These are phyloP conservation scores for Ampelocalamus luodianensis DNA, from an alignment of 176 grass and related monocot species.

Conservation along the genomic window DNA sequence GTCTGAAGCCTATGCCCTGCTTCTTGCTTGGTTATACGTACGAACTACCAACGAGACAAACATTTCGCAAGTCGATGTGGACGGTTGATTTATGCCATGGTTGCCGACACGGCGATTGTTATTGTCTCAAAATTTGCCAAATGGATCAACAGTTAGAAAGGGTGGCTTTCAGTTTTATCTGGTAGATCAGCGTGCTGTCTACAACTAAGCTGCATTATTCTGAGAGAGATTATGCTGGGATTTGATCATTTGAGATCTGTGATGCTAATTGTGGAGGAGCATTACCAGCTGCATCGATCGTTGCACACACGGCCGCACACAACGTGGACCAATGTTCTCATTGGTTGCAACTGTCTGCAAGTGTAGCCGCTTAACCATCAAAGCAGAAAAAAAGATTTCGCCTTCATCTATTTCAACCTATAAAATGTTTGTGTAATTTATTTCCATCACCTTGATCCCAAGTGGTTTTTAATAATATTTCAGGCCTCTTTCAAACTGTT, in stretches of 20 bases:
- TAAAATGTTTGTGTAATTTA: constrained; percentile 4
- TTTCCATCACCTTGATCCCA: not conserved
- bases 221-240: not conserved
- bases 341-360: not conserved
- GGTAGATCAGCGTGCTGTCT: constrained; percentile 34
- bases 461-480: constrained; percentile 1
- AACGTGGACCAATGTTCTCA: constrained; percentile 38
- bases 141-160: constrained; percentile 4
- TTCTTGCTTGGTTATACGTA: too few relatives aligned
- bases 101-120: not conserved
- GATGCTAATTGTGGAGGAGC: constrained; percentile 40
- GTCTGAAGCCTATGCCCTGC: not conserved
- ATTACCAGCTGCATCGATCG: constrained; percentile 17
- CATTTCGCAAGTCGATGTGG: not conserved
- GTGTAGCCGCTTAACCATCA: not conserved
- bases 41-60: not conserved
- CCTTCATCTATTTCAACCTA: not conserved
- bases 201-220: constrained; percentile 55
- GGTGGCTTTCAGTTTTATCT: constrained; percentile 4
- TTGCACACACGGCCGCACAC: not conserved
- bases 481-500: constrained; percentile 13
- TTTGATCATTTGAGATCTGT: not conserved
- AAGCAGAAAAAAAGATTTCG: not conserved
- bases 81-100: not conserved
- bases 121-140: constrained; percentile 26